Percentiles rank a stretch among this genome's conserved stretches.
phyloP scores from a whole-genome alignment of 83 land plant species.

The Picea engelmannii region DNA sequence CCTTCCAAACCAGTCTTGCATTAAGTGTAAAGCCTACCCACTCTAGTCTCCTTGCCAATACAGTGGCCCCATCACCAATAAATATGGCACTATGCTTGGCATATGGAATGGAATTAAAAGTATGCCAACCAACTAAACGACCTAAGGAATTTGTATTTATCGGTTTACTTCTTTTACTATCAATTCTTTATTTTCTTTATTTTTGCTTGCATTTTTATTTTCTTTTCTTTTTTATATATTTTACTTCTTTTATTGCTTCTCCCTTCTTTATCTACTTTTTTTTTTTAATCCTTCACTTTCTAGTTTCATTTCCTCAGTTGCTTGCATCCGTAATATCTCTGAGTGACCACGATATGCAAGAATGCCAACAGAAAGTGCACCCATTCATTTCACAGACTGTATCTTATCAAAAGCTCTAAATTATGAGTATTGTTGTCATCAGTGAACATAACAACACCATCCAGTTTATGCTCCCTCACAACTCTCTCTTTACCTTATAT shows the following conservation, averaged over 20 bases:
- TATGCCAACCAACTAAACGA: slow-evolving; percentile 77
- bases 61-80: slow-evolving; percentile 46
- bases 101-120: slow-evolving; percentile 54
- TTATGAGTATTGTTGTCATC: slow-evolving; percentile 89
- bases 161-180: too few relatives aligned
- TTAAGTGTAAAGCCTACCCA: slow-evolving; percentile 94
- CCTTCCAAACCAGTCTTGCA: slow-evolving; percentile 80
- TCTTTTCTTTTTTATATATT: background rate
- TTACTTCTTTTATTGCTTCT: too few relatives aligned
- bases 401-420: slow-evolving; percentile 81
- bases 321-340: slow-evolving; percentile 18
- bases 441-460: slow-evolving; percentile 84
- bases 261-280: too few relatives aligned
- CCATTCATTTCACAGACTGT: slow-evolving; percentile 82
- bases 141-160: slow-evolving; percentile 30
- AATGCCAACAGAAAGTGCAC: slow-evolving; percentile 79
- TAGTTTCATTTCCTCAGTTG: background rate
- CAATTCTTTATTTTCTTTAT: too few relatives aligned
- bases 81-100: slow-evolving; percentile 31
- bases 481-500: too few relatives aligned
- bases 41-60: slow-evolving; percentile 62
- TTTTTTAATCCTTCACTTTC: background rate
- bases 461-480: slow-evolving; percentile 67
- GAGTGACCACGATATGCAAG: slow-evolving; percentile 45
- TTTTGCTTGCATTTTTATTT: too few relatives aligned